Evolutionary conservation across 495 filamentous ascomycete species (phyloP), one percentile per base, ranked within the genome.

Genomic region (Aspergillus coremiiformis): DNA sequence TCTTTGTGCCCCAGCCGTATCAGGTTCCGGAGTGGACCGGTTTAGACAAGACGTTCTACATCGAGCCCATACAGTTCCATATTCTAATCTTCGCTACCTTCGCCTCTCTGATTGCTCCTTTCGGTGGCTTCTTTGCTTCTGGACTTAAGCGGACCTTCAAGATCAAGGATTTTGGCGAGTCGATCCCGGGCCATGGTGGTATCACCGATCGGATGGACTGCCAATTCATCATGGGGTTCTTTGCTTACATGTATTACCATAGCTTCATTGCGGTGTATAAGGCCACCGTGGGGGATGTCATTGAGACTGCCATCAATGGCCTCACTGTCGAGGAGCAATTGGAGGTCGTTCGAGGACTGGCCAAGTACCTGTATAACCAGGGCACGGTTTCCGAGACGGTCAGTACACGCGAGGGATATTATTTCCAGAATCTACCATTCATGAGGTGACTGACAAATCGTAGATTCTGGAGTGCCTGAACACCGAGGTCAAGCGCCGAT

Each of bases 181-280:
- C 87, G 17, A 97, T 99, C 57, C 94, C 94, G 2, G 94, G 94
- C 32, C 94, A 99, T 61, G 94, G 94, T 44, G 94, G 94, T 56
- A 97, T 99, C 69, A 99, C 94, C 6, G 94, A 99, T 67, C 84
- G 94, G 21, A 97, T 99, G 94, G 94, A 99, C 62, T 99, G 94
- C 71, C 94, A 99, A 65, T 96, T 96, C 73, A 97, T 96, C 73
- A 99, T 99, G 94, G 94, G 94, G 9, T 89, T 96, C 75, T 97
- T 99, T 60, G 82, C 94, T 11, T 97, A 87, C 70, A 87, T 99
- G 77, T 99, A 99, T 70, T 97, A 93, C 71, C 89, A 95, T 67
- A 91, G 89, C 62, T 99, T 99, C 66, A 93, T 99, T 63, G 91
- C 91, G 8, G 76, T 88, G 15, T 82, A 91, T 71, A 86, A 85